Evolutionary conservation across 768 basidiomycete genomes (phyloP).

Genomic region (Termitomyces bulborhizus): DNA sequence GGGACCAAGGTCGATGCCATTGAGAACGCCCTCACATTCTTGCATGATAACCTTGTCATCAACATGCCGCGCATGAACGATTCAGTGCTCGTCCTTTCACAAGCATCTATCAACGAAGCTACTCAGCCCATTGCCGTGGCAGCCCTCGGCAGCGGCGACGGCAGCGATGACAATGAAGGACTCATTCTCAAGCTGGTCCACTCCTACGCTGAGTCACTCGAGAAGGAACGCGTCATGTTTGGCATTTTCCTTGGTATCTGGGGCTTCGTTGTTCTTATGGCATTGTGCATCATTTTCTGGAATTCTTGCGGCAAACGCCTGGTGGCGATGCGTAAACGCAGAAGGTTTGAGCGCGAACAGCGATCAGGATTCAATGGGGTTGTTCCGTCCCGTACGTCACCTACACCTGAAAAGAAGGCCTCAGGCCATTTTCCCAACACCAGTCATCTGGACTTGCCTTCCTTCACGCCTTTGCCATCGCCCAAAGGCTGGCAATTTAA

Average conservation of each 20-base stretch:
- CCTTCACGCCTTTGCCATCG: slow-evolving; percentile 47
- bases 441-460: slow-evolving; percentile 25
- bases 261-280: slow-evolving; percentile 81
- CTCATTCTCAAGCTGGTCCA: slow-evolving; percentile 69
- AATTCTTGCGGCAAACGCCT: slow-evolving; percentile 51
- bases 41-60: slow-evolving; percentile 81
- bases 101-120: slow-evolving; percentile 63
- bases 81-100: slow-evolving; percentile 71
- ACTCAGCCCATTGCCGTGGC: slow-evolving; percentile 78
- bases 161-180: slow-evolving; percentile 38
- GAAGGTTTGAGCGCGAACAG: slow-evolving; percentile 48
- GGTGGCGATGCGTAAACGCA: slow-evolving; percentile 40
- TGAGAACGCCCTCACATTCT: slow-evolving; percentile 84
- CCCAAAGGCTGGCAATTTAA: slow-evolving; percentile 34
- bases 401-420: slow-evolving; percentile 14
- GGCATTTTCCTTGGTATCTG: slow-evolving; percentile 78
- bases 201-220: slow-evolving; percentile 63
- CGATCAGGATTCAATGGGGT: slow-evolving; percentile 41
- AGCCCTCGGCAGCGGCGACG: slow-evolving; percentile 57
- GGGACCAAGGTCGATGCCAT: slow-evolving; percentile 88
- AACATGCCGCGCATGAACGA: slow-evolving; percentile 75
- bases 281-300: slow-evolving; percentile 63
- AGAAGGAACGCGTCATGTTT: slow-evolving; percentile 84
- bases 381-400: slow-evolving; percentile 24
- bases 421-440: neutral